Conservation (phyloP, 768 basidiomycete genomes). For the Boletellus ananiceps region DNA sequence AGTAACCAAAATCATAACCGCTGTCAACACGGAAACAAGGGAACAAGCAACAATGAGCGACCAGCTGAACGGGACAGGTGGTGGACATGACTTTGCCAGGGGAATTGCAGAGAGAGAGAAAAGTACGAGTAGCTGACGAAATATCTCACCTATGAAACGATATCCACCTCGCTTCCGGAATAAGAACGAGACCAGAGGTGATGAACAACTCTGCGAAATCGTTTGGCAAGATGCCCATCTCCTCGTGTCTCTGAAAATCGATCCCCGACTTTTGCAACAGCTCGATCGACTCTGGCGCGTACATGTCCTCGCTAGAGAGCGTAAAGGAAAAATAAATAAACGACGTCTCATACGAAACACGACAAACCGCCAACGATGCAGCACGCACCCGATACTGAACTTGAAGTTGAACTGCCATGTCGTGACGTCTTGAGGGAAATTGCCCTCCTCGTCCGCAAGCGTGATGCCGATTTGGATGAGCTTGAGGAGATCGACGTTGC, state of each 20-base stretch:
- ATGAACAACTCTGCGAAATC: conserved; percentile 97
- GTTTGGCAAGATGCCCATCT: conserved; percentile 86
- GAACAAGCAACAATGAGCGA: not conserved
- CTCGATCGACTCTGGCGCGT: conserved; percentile 95
- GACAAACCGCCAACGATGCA: not conserved
- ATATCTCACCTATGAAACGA: conserved; percentile 88
- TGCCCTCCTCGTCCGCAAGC: conserved; percentile 89
- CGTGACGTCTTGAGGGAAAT: conserved; percentile 82
- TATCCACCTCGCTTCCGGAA: conserved; percentile 90
- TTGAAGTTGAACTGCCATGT: conserved; percentile 99
- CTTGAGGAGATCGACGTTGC: conserved; percentile 96
- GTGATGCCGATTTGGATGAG: conserved; percentile 98
- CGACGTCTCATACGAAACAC: not conserved
- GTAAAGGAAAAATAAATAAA: not conserved
- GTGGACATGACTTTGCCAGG: not conserved
- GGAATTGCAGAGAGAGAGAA: too few species aligned
- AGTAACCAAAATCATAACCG: conserved; percentile 98
- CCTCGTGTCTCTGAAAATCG: conserved; percentile 91
- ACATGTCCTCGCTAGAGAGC: conserved; percentile 85
- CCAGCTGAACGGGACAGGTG: not conserved
- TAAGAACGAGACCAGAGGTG: conserved; percentile 88
- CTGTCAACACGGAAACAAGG: conserved; percentile 37
- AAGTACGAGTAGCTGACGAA: not conserved
- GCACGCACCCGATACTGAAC: conserved; percentile 76
- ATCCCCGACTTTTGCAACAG: conserved; percentile 92